Conservation (phyloP, 371 early-diverging fungal genomes). For the Umbelopsis sp. region DNA sequence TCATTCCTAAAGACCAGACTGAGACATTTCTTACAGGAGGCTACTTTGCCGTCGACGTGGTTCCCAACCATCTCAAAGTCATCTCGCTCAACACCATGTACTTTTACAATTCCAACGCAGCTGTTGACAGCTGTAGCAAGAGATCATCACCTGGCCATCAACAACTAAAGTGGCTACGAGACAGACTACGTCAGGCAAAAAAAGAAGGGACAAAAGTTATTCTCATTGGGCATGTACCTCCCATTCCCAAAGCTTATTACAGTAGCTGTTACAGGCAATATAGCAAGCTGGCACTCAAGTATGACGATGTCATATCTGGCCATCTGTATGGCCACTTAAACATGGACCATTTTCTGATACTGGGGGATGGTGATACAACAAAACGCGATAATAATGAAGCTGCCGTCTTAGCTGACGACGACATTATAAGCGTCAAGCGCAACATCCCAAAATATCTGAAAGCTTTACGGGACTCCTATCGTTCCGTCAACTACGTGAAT, state of each 20-base stretch:
- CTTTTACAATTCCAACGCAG: conserved; percentile 68
- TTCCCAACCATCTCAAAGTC: conserved; percentile 41
- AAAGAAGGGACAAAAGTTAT: conserved; percentile 38
- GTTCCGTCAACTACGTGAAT: conserved; percentile 33
- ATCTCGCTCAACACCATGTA: conserved; percentile 72
- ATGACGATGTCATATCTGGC: conserved; percentile 61
- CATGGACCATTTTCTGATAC: conserved; percentile 69
- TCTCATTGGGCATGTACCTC: conserved; percentile 78
- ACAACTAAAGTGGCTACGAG: conserved; percentile 74
- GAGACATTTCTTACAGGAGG: conserved; percentile 68
- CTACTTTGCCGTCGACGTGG: conserved; percentile 65
- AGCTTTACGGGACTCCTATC: conserved; percentile 31
- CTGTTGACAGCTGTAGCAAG: conserved; percentile 63
- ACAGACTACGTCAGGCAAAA: conserved; percentile 54
- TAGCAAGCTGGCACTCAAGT: conserved; percentile 55
- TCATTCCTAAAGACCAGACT: conserved; percentile 63
- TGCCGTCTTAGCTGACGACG: conserved; percentile 20
- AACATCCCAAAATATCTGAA: conserved; percentile 26
- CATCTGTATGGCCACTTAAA: conserved; percentile 81
- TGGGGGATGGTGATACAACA: conserved; percentile 33
- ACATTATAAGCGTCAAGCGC: conserved; percentile 23
- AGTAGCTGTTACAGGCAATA: conserved; percentile 62
- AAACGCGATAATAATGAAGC: conserved; percentile 28
- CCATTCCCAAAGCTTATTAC: conserved; percentile 65
- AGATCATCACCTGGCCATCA: conserved; percentile 60